These are phyloP conservation scores for Craspedostauros australis DNA, from an alignment of 108 stramenopile genomes.

Conservation along the genomic window DNA sequence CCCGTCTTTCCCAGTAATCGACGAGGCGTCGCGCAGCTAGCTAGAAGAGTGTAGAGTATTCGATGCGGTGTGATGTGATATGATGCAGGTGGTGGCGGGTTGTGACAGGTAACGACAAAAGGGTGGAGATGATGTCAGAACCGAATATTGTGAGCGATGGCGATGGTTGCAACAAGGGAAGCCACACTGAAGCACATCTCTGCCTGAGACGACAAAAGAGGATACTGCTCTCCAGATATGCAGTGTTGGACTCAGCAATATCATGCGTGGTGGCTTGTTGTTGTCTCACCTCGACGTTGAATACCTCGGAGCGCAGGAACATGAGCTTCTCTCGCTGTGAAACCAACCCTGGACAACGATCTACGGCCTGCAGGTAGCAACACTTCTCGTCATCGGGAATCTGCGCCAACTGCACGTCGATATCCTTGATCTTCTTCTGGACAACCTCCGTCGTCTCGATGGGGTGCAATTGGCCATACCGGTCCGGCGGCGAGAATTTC, in stretches of 20 bases:
- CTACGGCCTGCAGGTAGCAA: constrained; percentile 19
- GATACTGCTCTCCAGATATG: too few species aligned
- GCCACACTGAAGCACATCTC: too few species aligned
- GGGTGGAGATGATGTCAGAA: too few species aligned
- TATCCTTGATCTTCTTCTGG: constrained; percentile 11
- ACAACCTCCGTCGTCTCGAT: constrained; percentile 48
- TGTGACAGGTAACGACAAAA: too few species aligned
- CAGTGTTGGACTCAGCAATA: too few species aligned
- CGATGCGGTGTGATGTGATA: too few species aligned
- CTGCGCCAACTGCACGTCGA: constrained; percentile 23
- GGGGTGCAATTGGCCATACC: constrained; percentile 48
- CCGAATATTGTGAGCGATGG: too few species aligned
- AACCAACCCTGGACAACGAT: constrained; percentile 33
- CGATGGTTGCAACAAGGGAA: too few species aligned
- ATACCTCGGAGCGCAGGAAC: constrained; percentile 59
- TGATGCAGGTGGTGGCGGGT: too few species aligned
- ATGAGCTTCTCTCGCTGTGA: constrained; percentile 30
- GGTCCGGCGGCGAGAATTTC: constrained; percentile 8
- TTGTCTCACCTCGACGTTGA: constrained; percentile 43
- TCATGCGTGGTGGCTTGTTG: too few species aligned
- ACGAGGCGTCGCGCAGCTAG: constrained; percentile 31
- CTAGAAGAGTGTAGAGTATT: too few species aligned
- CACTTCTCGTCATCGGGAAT: constrained; percentile 16
- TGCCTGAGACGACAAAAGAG: too few species aligned
- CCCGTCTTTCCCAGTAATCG: constrained; percentile 47